phyloP scores from a whole-genome alignment of 2,329 filamentous ascomycete genomes.

The Ophiostoma montium region DNA sequence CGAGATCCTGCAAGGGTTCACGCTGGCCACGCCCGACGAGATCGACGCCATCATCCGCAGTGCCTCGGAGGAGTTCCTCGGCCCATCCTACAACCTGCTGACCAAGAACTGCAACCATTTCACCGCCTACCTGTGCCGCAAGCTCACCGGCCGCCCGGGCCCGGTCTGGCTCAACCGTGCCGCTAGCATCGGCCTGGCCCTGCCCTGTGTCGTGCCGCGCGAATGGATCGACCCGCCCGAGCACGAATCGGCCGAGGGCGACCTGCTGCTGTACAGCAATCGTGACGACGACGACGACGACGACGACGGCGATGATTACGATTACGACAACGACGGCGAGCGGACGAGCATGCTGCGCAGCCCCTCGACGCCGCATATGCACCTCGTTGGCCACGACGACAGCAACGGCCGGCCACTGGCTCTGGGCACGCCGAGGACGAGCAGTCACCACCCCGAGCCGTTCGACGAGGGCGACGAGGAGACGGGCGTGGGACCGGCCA shows the following conservation, averaged over 20 bases:
- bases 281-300: slow-evolving; percentile 43
- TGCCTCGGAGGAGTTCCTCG: slow-evolving; percentile 59
- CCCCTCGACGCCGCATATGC: slow-evolving; percentile 16
- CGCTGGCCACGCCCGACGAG: slow-evolving; percentile 52
- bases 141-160: slow-evolving; percentile 54
- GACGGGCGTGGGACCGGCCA: slow-evolving; percentile 18
- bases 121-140: slow-evolving; percentile 60
- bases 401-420: slow-evolving; percentile 6
- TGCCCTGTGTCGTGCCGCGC: slow-evolving; percentile 69
- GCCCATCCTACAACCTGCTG: slow-evolving; percentile 65
- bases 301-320: slow-evolving; percentile 19
- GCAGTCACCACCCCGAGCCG: slow-evolving; percentile 2
- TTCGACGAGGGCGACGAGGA: slow-evolving; percentile 28
- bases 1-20: slow-evolving; percentile 68
- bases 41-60: slow-evolving; percentile 55
- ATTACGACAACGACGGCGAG: slow-evolving; percentile 33
- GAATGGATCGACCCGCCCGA: slow-evolving; percentile 75
- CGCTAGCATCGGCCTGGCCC: slow-evolving; percentile 64
- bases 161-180: slow-evolving; percentile 71
- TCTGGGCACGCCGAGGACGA: neutral
- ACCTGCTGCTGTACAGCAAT: slow-evolving; percentile 45
- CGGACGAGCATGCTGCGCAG: slow-evolving; percentile 21
- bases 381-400: slow-evolving; percentile 14
- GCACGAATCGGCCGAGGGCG: slow-evolving; percentile 57
- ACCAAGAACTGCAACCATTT: slow-evolving; percentile 86